Percentiles rank a stretch among this genome's conserved stretches.
phyloP scores from a whole-genome alignment of 73 alveolate species.

The Tetrahymena malaccensis region DNA sequence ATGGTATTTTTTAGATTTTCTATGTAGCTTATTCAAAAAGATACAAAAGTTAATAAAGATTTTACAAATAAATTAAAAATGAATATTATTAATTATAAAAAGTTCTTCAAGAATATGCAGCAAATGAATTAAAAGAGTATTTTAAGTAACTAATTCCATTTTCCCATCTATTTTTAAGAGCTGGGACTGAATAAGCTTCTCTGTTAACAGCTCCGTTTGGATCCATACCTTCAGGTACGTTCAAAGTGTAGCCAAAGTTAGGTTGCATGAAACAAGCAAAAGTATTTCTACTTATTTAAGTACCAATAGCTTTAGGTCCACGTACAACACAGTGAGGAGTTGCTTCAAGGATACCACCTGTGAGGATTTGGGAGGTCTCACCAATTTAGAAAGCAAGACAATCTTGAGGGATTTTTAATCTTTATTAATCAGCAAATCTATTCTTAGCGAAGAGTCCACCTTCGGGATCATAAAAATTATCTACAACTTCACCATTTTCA shows the following conservation, averaged over 20 bases:
- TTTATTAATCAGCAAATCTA: conserved; percentile 43
- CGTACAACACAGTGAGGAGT: conserved; percentile 67
- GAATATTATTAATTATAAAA: not conserved
- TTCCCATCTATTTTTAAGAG: conserved; percentile 35
- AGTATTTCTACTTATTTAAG: conserved; percentile 52
- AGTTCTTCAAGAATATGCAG: conserved; percentile 3
- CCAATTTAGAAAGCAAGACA: conserved; percentile 66
- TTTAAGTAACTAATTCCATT: conserved; percentile 3
- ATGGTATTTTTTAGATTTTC: not conserved
- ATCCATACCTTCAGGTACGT: conserved; percentile 40
- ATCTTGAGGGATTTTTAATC: conserved; percentile 44
- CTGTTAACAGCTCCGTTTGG: conserved; percentile 2
- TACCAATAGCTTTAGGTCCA: conserved; percentile 25
- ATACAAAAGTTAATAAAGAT: not conserved
- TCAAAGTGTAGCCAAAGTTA: conserved; percentile 1
- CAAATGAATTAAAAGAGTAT: conserved; percentile 6
- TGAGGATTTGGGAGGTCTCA: conserved; percentile 60
- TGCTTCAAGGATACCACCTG: conserved; percentile 71
- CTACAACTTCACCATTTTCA: conserved; percentile 41
- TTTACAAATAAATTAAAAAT: not conserved
- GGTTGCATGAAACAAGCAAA: conserved; percentile 73
- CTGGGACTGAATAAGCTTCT: conserved; percentile 22
- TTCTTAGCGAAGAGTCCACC: conserved; percentile 65
- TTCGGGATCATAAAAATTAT: conserved; percentile 36
- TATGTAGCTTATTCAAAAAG: not conserved